Percentiles rank a stretch among this genome's conserved stretches.
phyloP scores from a whole-genome alignment of 225 moss, liverwort and hornwort species.

The Pseudisothecium myosuroides region DNA sequence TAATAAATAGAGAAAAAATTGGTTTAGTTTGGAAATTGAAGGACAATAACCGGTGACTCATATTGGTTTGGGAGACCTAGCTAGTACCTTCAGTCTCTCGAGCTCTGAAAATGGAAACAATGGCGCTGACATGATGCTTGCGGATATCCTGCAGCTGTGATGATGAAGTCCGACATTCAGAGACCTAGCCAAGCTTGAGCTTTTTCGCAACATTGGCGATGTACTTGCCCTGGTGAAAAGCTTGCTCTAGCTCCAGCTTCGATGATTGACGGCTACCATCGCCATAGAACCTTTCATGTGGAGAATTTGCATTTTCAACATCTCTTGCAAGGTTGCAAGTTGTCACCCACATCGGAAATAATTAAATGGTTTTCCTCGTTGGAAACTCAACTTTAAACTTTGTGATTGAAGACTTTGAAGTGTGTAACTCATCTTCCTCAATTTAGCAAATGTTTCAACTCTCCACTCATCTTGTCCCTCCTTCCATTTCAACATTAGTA shows the following conservation, averaged over 20 bases:
- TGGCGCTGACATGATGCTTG: neutral
- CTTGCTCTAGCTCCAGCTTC: conserved; percentile 36
- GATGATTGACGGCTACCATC: conserved; percentile 38
- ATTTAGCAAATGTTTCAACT: neutral
- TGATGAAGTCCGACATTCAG: neutral
- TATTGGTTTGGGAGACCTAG: neutral
- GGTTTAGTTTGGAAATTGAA: no score
- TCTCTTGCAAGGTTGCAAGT: neutral
- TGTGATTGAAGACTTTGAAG: neutral
- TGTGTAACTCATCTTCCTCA: neutral
- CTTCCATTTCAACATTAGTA: neutral
- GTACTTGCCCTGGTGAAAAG: conserved; percentile 43
- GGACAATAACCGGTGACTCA: no score
- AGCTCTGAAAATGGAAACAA: neutral
- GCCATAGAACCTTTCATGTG: neutral
- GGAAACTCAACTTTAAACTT: neutral
- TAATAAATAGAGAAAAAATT: no score
- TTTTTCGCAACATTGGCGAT: conserved; percentile 28
- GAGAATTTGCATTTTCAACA: neutral
- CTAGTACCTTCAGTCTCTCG: neutral
- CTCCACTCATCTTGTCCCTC: no score
- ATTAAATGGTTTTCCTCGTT: neutral
- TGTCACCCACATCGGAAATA: no score
- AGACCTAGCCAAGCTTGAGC: conserved; percentile 8
- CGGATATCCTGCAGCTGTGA: neutral